Evolutionary conservation across 495 filamentous ascomycete genomes (phyloP).

Genomic region (Penicillium paxilli): DNA sequence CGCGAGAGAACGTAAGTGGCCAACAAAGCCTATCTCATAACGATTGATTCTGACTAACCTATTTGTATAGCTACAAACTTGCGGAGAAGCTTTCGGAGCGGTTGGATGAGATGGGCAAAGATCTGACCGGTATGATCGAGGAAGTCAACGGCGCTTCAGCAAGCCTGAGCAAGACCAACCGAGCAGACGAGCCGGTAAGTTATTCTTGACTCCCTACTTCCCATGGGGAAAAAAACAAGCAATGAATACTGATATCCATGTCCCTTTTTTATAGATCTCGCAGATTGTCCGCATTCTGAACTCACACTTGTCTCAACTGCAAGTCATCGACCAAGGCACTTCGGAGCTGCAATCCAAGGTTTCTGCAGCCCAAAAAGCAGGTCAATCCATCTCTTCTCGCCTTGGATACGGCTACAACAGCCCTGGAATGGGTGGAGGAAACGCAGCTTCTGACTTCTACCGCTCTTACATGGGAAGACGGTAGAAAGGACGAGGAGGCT

Average conservation of each 20-base stretch:
- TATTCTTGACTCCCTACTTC: neutral
- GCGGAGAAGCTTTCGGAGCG: slow-evolving; percentile 88
- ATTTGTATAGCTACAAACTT: slow-evolving; percentile 63
- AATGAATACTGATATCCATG: neutral
- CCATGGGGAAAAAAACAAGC: neutral
- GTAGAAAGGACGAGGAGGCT: slow-evolving; percentile 32
- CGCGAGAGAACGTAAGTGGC: slow-evolving; percentile 75
- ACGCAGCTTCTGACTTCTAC: slow-evolving; percentile 77
- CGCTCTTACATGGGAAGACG: slow-evolving; percentile 71
- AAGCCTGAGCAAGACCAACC: slow-evolving; percentile 81
- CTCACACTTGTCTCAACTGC: slow-evolving; percentile 81
- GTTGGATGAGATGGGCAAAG: slow-evolving; percentile 87
- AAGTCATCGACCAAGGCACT: slow-evolving; percentile 86
- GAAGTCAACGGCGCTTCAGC: slow-evolving; percentile 89
- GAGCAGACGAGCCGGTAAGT: slow-evolving; percentile 89
- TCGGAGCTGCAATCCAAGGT: slow-evolving; percentile 79
- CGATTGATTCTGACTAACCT: neutral
- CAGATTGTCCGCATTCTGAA: slow-evolving; percentile 95
- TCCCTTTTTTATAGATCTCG: slow-evolving; percentile 61
- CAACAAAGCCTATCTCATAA: neutral
- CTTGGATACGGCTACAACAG: slow-evolving; percentile 59
- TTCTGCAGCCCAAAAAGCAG: slow-evolving; percentile 70
- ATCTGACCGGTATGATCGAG: slow-evolving; percentile 92
- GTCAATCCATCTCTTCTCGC: slow-evolving; percentile 64
- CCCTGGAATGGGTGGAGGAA: slow-evolving; percentile 57